These are phyloP conservation scores for Graphiopsis chlorocephala DNA, from an alignment of 2,329 filamentous ascomycete species.

Conservation along the genomic window DNA sequence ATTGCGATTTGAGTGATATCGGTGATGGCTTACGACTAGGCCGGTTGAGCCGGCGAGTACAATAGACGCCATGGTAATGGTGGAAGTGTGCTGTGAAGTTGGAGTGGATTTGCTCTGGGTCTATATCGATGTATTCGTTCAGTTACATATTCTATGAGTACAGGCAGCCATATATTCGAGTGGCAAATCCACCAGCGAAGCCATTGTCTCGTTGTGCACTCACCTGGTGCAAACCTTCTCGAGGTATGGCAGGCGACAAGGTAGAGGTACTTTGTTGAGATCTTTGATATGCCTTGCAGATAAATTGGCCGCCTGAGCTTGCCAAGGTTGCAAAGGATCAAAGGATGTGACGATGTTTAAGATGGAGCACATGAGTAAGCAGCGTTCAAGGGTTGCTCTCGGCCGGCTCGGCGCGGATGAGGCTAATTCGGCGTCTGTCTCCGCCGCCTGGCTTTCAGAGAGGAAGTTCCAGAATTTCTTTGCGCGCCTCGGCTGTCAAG, in stretches of 20 bases:
- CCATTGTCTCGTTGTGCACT: neutral
- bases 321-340: neutral
- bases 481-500: conserved; percentile 2
- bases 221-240: neutral
- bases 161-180: neutral
- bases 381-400: neutral
- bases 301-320: neutral
- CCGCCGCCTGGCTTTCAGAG: neutral
- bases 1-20: neutral
- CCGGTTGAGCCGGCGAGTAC: conserved; percentile 65
- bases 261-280: neutral
- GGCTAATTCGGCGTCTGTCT: neutral
- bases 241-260: neutral
- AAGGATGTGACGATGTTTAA: neutral
- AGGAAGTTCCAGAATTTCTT: conserved; percentile 9
- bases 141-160: neutral
- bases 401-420: neutral
- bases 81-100: neutral
- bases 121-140: neutral
- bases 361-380: neutral
- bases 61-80: conserved; percentile 49
- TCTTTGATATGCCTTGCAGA: neutral
- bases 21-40: conserved; percentile 49
- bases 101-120: neutral
- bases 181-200: neutral